Evolutionary conservation across 257 asterid genomes (phyloP).

Genomic region (Prunella vulgaris): DNA sequence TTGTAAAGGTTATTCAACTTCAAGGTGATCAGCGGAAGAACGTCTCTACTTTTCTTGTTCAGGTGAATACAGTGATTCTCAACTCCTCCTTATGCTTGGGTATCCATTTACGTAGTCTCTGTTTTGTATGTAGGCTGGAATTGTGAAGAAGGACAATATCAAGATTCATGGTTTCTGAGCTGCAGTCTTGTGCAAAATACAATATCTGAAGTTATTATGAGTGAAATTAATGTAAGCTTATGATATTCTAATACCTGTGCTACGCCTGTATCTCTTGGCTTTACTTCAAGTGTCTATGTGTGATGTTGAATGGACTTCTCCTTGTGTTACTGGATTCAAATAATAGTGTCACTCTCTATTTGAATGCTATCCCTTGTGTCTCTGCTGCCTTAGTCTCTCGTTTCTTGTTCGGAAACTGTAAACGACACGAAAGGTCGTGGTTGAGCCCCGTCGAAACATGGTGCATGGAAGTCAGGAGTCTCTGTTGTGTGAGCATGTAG

Average conservation of each 20-base stretch:
- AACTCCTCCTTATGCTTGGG: background rate
- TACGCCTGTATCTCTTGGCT: background rate
- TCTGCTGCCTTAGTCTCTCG: too few relatives aligned
- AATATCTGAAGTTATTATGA: conserved; percentile 14
- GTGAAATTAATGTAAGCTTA: conserved; percentile 21
- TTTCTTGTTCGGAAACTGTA: too few relatives aligned
- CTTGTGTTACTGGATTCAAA: conserved; percentile 14
- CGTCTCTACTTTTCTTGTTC: conserved; percentile 65
- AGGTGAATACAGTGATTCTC: conserved; percentile 44
- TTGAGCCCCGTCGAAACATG: too few relatives aligned
- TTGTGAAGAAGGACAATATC: conserved; percentile 53
- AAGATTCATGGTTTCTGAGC: conserved; percentile 62
- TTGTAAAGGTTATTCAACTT: conserved; percentile 71
- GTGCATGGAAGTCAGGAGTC: too few relatives aligned
- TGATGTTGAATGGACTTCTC: conserved; percentile 23
- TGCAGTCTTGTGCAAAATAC: conserved; percentile 12
- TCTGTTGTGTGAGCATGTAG: too few relatives aligned
- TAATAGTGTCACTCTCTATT: conserved; percentile 7
- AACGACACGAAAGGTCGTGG: too few relatives aligned
- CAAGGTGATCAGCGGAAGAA: conserved; percentile 89
- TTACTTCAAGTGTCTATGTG: conserved; percentile 14
- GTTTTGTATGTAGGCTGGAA: conserved; percentile 34
- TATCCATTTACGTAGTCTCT: background rate
- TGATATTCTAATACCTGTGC: background rate
- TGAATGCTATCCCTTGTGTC: background rate